phyloP scores from a whole-genome alignment of 2,329 filamentous ascomycete genomes.

The Dissoconium aciculare region DNA sequence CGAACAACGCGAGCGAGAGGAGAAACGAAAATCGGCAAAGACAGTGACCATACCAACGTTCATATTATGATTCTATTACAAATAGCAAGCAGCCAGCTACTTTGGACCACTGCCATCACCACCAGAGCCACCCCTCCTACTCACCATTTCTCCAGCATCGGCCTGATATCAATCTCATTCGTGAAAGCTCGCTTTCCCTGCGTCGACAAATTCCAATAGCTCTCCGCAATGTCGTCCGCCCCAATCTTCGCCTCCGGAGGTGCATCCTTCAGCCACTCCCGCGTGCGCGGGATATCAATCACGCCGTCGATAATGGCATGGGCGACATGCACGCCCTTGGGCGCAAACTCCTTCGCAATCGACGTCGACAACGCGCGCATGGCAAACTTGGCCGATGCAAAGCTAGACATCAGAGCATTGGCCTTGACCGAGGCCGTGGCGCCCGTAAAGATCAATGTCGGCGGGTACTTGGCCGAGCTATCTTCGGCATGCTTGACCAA shows the following conservation, averaged over 20 bases:
- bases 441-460: conserved; percentile 71
- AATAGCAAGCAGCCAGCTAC: too few relatives aligned
- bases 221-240: conserved; percentile 73
- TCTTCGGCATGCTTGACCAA: conserved; percentile 46
- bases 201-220: conserved; percentile 71
- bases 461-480: conserved; percentile 44
- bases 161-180: conserved; percentile 66
- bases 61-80: conserved; percentile 22
- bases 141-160: conserved; percentile 73
- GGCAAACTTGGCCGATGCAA: conserved; percentile 70
- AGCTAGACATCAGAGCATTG: conserved; percentile 51
- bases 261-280: conserved; percentile 41
- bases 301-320: conserved; percentile 65
- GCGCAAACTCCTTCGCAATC: conserved; percentile 69
- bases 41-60: conserved; percentile 30
- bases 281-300: conserved; percentile 64
- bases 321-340: conserved; percentile 67
- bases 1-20: conserved; percentile 16
- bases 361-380: conserved; percentile 58
- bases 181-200: conserved; percentile 69
- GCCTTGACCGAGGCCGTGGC: conserved; percentile 69
- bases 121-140: conserved; percentile 1
- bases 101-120: too few relatives aligned
- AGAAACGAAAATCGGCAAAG: conserved; percentile 17
- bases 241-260: conserved; percentile 53